phyloP scores from a whole-genome alignment of 139 green algal genomes.

The Coelastrella sp. region DNA sequence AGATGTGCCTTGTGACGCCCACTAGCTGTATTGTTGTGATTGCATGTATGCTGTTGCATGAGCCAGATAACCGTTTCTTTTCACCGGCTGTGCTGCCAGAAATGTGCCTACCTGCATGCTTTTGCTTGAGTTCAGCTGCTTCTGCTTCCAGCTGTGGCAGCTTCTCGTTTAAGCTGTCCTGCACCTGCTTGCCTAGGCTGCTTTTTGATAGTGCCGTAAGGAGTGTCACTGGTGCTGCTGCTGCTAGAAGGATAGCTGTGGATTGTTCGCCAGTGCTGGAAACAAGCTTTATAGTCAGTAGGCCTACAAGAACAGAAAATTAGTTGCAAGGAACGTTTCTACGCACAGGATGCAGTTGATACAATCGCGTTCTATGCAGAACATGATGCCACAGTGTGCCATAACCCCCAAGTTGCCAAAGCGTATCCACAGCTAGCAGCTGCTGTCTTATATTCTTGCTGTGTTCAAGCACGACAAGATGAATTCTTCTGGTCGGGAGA shows the following conservation, averaged over 20 bases:
- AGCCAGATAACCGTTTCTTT: not conserved
- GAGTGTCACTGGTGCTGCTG: conserved; percentile 48
- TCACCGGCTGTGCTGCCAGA: not conserved
- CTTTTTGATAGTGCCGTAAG: conserved; percentile 72
- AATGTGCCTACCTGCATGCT: conserved; percentile 37
- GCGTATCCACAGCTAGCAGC: too few species aligned
- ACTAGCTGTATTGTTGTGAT: too few species aligned
- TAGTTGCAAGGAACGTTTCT: too few species aligned
- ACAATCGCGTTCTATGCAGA: too few species aligned
- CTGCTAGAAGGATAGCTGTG: conserved; percentile 61
- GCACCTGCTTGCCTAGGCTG: conserved; percentile 67
- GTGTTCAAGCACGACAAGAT: too few species aligned
- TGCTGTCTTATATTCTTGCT: too few species aligned
- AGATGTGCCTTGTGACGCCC: too few species aligned
- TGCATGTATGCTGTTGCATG: too few species aligned
- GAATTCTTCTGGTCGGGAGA: too few species aligned
- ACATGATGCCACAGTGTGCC: too few species aligned
- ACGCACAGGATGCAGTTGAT: too few species aligned
- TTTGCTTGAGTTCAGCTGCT: conserved; percentile 45
- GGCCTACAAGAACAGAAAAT: conserved; percentile 50
- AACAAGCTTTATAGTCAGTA: conserved; percentile 61
- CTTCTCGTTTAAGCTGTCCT: conserved; percentile 52
- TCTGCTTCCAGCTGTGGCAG: conserved; percentile 70
- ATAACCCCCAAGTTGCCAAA: too few species aligned
- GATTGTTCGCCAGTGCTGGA: conserved; percentile 60